Conservation (phyloP, 345 rosid species). For the Boechera retrofracta region DNA sequence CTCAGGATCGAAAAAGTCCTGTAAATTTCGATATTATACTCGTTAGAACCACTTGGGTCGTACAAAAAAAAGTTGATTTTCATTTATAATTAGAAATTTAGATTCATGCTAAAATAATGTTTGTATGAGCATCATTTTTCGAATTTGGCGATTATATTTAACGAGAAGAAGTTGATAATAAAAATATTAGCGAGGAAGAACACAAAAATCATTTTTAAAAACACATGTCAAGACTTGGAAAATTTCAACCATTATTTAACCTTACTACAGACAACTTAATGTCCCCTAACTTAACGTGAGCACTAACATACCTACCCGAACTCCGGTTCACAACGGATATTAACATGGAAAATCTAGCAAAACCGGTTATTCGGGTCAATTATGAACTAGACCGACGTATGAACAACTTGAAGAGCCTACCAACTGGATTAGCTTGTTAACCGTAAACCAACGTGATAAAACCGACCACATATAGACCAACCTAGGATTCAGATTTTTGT, state of each 20-base stretch:
- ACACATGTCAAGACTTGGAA: neutral
- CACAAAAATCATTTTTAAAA: neutral
- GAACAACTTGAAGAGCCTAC: constrained; percentile 26
- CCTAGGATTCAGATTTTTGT: neutral
- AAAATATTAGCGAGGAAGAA: neutral
- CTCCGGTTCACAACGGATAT: neutral
- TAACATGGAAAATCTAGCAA: constrained; percentile 18
- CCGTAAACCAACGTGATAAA: neutral
- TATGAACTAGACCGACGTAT: constrained; percentile 19
- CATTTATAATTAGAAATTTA: neutral
- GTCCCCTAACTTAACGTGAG: neutral
- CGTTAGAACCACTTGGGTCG: neutral
- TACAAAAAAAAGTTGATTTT: neutral
- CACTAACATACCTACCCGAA: constrained; percentile 13
- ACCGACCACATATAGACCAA: neutral
- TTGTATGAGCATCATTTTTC: too few species aligned
- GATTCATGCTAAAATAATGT: neutral
- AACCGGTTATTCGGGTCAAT: constrained; percentile 1
- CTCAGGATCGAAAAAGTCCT: neutral
- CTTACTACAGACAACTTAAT: neutral
- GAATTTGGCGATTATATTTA: neutral
- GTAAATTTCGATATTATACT: neutral
- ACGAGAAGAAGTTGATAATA: neutral
- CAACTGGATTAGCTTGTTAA: constrained; percentile 18
- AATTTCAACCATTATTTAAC: neutral